These are phyloP conservation scores for Trapa bicornis DNA, from an alignment of 345 rosid genomes.

Conservation along the genomic window DNA sequence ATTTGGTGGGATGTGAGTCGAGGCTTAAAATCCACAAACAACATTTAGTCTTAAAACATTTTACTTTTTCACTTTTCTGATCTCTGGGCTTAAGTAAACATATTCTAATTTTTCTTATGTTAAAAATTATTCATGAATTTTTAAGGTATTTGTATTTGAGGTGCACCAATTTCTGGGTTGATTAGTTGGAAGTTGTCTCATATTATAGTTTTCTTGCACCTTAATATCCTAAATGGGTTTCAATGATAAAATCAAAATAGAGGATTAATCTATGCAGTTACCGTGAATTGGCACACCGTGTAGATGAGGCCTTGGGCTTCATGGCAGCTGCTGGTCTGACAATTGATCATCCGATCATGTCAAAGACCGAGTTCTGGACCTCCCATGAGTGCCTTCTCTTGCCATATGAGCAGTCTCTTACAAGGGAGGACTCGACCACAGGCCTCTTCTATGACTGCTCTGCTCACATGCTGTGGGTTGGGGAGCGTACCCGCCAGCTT, in stretches of 20 bases:
- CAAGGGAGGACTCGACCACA: slow-evolving; percentile 30
- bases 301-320: slow-evolving; percentile 29
- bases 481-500: slow-evolving; percentile 32
- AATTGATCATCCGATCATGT: slow-evolving; percentile 22
- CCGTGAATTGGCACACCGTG: slow-evolving; percentile 28
- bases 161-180: not conserved
- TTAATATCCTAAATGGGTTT: not conserved
- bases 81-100: no score
- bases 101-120: not conserved
- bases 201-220: not conserved
- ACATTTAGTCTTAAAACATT: no score
- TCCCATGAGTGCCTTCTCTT: slow-evolving; percentile 32
- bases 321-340: slow-evolving; percentile 33
- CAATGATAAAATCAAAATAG: not conserved
- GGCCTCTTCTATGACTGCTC: slow-evolving; percentile 34
- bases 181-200: not conserved
- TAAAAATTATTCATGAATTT: not conserved
- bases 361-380: slow-evolving; percentile 28
- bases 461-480: slow-evolving; percentile 36
- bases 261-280: slow-evolving; percentile 12
- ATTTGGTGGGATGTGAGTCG: no score
- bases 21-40: no score
- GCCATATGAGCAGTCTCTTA: slow-evolving; percentile 31
- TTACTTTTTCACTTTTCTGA: no score
- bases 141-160: not conserved